Percentiles rank a stretch among this genome's conserved stretches.
Conservation (phyloP, 805 yeast species). For the Metschnikowia sp. region DNA sequence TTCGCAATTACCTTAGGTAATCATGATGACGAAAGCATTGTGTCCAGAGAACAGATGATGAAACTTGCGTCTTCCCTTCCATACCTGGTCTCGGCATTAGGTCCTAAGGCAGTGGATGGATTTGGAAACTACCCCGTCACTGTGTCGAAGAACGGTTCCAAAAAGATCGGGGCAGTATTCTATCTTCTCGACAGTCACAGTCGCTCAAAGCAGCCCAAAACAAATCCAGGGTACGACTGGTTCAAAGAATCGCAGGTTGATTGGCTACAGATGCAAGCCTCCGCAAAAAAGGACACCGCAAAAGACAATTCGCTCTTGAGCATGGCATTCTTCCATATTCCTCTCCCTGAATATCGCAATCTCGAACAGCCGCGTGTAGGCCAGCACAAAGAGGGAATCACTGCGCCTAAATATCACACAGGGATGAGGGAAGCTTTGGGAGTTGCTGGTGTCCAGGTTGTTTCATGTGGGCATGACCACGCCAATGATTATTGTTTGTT, state of each 20-base stretch:
- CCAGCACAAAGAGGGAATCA: slow-evolving; percentile 61
- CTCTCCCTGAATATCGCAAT: slow-evolving; percentile 78
- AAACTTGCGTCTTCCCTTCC: slow-evolving; percentile 57
- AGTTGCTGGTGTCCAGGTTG: slow-evolving; percentile 68
- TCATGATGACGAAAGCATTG: slow-evolving; percentile 87
- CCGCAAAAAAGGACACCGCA: slow-evolving; percentile 24
- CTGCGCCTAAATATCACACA: slow-evolving; percentile 72
- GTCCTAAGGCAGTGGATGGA: slow-evolving; percentile 72
- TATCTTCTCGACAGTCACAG: slow-evolving; percentile 86
- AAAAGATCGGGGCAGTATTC: slow-evolving; percentile 49
- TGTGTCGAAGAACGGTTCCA: slow-evolving; percentile 39
- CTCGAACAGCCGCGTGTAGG: slow-evolving; percentile 54
- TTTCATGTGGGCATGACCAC: slow-evolving; percentile 92
- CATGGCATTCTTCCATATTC: slow-evolving; percentile 94
- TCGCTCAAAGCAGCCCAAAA: slow-evolving; percentile 63
- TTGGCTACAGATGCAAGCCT: slow-evolving; percentile 40
- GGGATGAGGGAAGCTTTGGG: slow-evolving; percentile 60
- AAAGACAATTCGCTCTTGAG: slow-evolving; percentile 44
- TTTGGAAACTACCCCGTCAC: slow-evolving; percentile 70
- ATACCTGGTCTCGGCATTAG: slow-evolving; percentile 55
- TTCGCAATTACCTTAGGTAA: slow-evolving; percentile 87
- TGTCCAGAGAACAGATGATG: slow-evolving; percentile 61
- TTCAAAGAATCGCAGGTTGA: slow-evolving; percentile 66
- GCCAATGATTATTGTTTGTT: slow-evolving; percentile 85
- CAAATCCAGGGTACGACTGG: slow-evolving; percentile 82